These are phyloP conservation scores for Fusarium lateritium DNA, from an alignment of 2,329 filamentous ascomycete species.

Conservation along the genomic window DNA sequence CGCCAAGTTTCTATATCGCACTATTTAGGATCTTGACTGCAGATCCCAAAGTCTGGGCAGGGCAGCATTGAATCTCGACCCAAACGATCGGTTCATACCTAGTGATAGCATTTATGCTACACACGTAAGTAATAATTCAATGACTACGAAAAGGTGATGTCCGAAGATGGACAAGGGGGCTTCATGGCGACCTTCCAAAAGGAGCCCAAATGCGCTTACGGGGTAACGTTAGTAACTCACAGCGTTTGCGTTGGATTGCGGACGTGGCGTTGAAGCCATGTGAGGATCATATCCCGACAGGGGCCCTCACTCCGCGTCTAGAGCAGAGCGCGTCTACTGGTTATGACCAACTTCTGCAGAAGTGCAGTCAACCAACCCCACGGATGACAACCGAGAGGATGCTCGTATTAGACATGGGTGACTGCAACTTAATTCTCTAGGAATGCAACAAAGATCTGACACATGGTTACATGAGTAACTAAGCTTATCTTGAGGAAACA, in stretches of 20 bases:
- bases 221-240: background rate
- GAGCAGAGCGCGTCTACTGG: constrained; percentile 26
- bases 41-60: constrained; percentile 45
- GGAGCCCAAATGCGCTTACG: constrained; percentile 39
- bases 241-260: constrained; percentile 17
- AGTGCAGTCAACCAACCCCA: background rate
- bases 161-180: constrained; percentile 10
- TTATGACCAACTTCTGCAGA: background rate
- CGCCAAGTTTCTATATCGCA: constrained; percentile 37
- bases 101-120: constrained; percentile 19
- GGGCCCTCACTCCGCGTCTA: constrained; percentile 28
- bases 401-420: constrained; percentile 9
- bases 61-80: constrained; percentile 27
- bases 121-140: constrained; percentile 1
- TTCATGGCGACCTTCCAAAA: constrained; percentile 45
- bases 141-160: constrained; percentile 9
- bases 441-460: constrained; percentile 25
- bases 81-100: constrained; percentile 23
- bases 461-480: constrained; percentile 22
- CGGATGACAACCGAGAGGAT: constrained; percentile 23
- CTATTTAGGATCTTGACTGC: constrained; percentile 20
- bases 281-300: constrained; percentile 13
- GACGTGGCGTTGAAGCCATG: constrained; percentile 25
- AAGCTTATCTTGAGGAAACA: constrained; percentile 6
- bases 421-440: constrained; percentile 14